Evolutionary conservation across 169 alveolate genomes (phyloP).

Genomic region (Ichthyophthirius multifiliis): DNA sequence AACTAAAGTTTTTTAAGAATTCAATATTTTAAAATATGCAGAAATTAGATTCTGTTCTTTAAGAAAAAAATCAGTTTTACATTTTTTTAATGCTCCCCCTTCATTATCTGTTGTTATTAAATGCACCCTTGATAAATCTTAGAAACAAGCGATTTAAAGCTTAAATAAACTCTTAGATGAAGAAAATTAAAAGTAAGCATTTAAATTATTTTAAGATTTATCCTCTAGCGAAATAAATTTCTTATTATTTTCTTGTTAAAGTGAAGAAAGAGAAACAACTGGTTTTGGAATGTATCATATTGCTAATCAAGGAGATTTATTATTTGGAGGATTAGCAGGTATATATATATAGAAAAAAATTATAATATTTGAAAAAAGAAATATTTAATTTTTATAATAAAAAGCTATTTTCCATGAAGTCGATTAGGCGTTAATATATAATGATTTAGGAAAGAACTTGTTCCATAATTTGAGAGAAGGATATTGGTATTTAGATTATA

Average conservation of each 20-base stretch:
- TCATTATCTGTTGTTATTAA: conserved; percentile 13
- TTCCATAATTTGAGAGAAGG: conserved; percentile 81
- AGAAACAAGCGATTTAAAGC: conserved; percentile 8
- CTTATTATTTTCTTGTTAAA: conserved; percentile 53
- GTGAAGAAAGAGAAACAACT: conserved; percentile 27
- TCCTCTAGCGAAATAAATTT: conserved; percentile 60
- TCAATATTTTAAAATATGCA: conserved; percentile 20
- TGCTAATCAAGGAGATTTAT: conserved; percentile 60
- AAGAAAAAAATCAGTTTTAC: not conserved
- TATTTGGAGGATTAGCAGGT: conserved; percentile 86
- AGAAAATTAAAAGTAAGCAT: not conserved
- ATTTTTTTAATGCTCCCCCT: conserved; percentile 10
- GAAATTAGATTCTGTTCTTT: not conserved
- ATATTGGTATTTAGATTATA: conserved; percentile 86
- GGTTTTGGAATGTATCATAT: conserved; percentile 42
- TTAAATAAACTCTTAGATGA: conserved; percentile 7
- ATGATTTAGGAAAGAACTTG: conserved; percentile 71
- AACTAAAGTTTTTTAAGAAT: conserved; percentile 11
- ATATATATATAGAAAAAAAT: not conserved
- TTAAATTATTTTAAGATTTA: not conserved
- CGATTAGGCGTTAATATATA: conserved; percentile 11
- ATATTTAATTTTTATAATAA: not conserved
- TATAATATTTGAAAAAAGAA: not conserved
- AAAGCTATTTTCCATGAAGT: conserved; percentile 11
- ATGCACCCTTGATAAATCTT: not conserved